A percentile compares a stretch with the other conserved stretches of the same genome.
Conservation (phyloP, 73 alveolate species). For the Tetrahymena elliotti region DNA sequence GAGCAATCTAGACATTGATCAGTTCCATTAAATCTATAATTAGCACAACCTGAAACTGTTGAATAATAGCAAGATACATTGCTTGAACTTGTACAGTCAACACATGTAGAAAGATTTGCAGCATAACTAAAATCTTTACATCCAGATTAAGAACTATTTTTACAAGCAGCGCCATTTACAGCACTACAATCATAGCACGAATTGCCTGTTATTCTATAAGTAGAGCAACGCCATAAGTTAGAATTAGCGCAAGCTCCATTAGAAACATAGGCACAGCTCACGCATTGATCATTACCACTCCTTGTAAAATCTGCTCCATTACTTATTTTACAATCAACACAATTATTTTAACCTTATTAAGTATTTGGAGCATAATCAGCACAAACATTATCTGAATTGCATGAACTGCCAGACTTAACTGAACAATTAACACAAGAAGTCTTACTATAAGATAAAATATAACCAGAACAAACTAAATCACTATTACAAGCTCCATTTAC, state of each 20-base stretch:
- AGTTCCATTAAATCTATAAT: not conserved
- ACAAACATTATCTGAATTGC: not conserved
- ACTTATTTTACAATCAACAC: not conserved
- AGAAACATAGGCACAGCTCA: not conserved
- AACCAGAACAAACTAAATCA: not conserved
- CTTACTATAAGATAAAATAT: not conserved
- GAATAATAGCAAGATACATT: not conserved
- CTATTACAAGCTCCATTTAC: not conserved
- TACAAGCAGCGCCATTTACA: not conserved
- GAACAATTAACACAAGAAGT: not conserved
- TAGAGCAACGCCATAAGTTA: not conserved
- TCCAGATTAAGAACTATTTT: not conserved
- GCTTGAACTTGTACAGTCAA: not conserved
- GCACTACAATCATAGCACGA: not conserved
- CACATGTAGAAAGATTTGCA: not conserved
- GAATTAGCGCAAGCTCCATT: not conserved
- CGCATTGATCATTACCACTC: not conserved
- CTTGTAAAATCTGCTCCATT: not conserved
- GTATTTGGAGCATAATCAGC: not conserved
- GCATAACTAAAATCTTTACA: not conserved
- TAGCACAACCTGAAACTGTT: not conserved
- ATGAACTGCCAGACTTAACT: not conserved
- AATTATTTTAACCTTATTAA: not conserved
- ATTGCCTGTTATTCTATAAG: not conserved
- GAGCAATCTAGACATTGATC: not conserved